Conservation (phyloP, 192 early-diverging fungal genomes). For the Coemansia sp. region DNA sequence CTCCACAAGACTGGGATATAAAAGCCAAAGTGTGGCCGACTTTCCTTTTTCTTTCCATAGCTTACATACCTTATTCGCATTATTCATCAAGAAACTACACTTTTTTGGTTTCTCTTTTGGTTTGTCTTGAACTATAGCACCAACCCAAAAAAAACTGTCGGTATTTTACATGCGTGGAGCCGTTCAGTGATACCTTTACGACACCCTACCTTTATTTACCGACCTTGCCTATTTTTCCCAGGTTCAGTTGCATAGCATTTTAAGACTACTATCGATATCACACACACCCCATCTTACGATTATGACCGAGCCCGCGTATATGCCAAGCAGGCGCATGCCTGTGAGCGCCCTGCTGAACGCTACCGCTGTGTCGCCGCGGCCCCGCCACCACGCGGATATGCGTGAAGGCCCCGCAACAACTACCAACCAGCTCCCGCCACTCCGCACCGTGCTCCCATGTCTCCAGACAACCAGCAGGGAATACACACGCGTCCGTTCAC, state of each 20-base stretch:
- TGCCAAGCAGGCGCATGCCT: not conserved
- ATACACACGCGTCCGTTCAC: not conserved
- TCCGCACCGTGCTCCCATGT: not conserved
- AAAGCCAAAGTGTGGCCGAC: not conserved
- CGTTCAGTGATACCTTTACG: no score
- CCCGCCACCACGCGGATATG: not conserved
- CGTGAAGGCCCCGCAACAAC: not conserved
- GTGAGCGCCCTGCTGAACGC: slow-evolving; percentile 6
- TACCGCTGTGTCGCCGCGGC: not conserved
- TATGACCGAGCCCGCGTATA: not conserved
- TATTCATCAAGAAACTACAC: no score
- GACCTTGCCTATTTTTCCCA: not conserved
- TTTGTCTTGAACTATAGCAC: no score
- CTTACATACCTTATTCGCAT: not conserved
- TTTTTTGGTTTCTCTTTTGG: not conserved
- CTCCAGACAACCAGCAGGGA: not conserved
- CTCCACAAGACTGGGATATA: not conserved
- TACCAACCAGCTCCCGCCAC: not conserved
- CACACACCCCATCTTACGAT: not conserved
- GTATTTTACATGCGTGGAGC: no score
- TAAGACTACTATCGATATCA: not conserved
- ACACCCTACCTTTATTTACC: not conserved
- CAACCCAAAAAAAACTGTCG: no score
- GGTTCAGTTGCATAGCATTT: not conserved
- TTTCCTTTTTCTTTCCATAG: not conserved